These are phyloP conservation scores for Erucastrum elatum DNA, from an alignment of 345 rosid species.

Conservation along the genomic window DNA sequence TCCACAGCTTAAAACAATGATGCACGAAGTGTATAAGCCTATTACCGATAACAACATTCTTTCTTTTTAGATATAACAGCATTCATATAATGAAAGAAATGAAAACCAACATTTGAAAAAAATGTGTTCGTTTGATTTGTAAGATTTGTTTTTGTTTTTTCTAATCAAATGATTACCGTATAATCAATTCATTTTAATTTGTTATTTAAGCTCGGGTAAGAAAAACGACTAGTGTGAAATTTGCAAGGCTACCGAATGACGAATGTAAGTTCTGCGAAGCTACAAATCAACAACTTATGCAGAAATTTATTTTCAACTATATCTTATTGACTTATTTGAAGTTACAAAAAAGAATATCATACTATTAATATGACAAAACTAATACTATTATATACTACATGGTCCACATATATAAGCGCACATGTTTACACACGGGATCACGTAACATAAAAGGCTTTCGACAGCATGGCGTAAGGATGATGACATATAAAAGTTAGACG, in stretches of 20 bases:
- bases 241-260: not conserved
- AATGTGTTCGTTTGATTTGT: too few species aligned
- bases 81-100: too few species aligned
- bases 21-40: not conserved
- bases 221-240: not conserved
- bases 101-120: too few species aligned
- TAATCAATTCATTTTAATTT: not conserved
- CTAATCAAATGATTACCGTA: not conserved
- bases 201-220: not conserved
- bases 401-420: not conserved
- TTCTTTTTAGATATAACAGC: too few species aligned
- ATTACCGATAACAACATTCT: not conserved
- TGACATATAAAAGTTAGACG: not conserved
- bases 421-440: constrained; percentile 12
- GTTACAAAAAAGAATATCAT: not conserved
- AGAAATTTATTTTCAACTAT: not conserved
- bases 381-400: not conserved
- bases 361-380: not conserved
- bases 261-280: not conserved
- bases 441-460: not conserved
- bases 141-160: not conserved
- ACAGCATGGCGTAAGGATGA: constrained; percentile 12
- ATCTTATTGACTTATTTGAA: not conserved
- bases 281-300: not conserved
- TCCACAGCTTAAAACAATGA: not conserved